These are phyloP conservation scores for Hericium erinaceus DNA, from an alignment of 768 basidiomycete species.

Conservation along the genomic window DNA sequence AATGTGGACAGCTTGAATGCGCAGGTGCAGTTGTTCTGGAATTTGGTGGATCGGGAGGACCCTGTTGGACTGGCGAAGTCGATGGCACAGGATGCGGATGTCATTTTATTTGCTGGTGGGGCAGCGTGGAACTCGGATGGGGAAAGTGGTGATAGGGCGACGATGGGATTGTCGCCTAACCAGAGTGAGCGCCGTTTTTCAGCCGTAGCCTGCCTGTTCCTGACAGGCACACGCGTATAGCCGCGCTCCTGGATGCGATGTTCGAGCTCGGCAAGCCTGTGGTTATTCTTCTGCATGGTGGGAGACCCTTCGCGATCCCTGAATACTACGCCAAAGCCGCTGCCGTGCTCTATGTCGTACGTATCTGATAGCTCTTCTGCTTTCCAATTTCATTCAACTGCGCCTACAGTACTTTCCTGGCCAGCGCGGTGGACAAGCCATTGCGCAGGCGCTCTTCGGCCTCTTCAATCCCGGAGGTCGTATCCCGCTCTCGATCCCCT, in stretches of 20 bases:
- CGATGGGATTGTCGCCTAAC: not conserved
- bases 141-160: not conserved
- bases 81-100: not conserved
- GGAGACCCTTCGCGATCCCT: not conserved
- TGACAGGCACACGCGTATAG: not conserved
- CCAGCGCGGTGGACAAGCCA: not conserved
- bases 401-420: not conserved
- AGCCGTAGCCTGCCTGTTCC: not conserved
- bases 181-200: not conserved
- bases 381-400: not conserved
- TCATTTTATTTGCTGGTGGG: not conserved
- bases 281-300: not conserved
- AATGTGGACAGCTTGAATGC: not conserved
- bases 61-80: not conserved
- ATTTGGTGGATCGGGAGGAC: not conserved
- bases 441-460: not conserved
- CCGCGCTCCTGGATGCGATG: not conserved
- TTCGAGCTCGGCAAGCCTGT: not conserved
- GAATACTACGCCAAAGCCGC: not conserved
- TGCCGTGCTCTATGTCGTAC: not conserved
- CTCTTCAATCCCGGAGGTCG: not conserved
- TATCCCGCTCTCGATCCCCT: not conserved
- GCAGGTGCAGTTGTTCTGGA: not conserved
- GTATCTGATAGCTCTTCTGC: not conserved
- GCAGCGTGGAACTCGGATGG: not conserved